Conservation (phyloP, 139 green algal species). For the Micractinium sp. region DNA sequence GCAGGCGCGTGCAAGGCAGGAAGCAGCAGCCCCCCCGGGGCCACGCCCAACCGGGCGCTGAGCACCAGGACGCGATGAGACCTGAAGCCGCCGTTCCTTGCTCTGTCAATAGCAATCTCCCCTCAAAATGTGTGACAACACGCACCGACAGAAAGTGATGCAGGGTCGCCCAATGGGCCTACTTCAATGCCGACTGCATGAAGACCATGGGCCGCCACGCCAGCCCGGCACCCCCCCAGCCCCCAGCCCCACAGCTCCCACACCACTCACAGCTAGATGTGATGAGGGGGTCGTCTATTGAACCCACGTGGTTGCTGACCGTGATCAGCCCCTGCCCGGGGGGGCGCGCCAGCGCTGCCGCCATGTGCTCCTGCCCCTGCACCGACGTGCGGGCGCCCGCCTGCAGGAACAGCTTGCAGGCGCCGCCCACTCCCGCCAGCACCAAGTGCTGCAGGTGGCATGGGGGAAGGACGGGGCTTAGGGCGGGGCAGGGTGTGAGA, state of each 20-base stretch:
- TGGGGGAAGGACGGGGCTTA: neutral
- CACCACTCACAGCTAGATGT: slow-evolving; percentile 46
- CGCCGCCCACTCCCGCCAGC: slow-evolving; percentile 30
- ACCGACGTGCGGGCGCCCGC: slow-evolving; percentile 4
- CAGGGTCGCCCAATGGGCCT: too few relatives aligned
- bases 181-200: too few relatives aligned
- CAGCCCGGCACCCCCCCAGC: neutral
- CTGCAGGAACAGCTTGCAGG: slow-evolving; percentile 43
- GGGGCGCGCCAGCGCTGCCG: slow-evolving; percentile 54
- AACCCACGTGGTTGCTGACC: slow-evolving; percentile 89
- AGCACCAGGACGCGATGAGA: too few relatives aligned
- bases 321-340: slow-evolving; percentile 76
- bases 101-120: too few relatives aligned
- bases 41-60: too few relatives aligned
- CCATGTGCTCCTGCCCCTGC: slow-evolving; percentile 55
- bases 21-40: too few relatives aligned
- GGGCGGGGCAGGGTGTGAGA: neutral
- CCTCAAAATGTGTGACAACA: too few relatives aligned
- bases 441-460: slow-evolving; percentile 33
- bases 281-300: slow-evolving; percentile 91
- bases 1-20: too few relatives aligned
- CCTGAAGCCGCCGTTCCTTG: too few relatives aligned
- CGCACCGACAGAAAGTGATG: too few relatives aligned
- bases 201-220: too few relatives aligned
- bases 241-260: neutral